Percentiles rank a stretch among this genome's conserved stretches.
These are phyloP conservation scores for Petunia secreta DNA, from an alignment of 257 asterid species.

Conservation along the genomic window DNA sequence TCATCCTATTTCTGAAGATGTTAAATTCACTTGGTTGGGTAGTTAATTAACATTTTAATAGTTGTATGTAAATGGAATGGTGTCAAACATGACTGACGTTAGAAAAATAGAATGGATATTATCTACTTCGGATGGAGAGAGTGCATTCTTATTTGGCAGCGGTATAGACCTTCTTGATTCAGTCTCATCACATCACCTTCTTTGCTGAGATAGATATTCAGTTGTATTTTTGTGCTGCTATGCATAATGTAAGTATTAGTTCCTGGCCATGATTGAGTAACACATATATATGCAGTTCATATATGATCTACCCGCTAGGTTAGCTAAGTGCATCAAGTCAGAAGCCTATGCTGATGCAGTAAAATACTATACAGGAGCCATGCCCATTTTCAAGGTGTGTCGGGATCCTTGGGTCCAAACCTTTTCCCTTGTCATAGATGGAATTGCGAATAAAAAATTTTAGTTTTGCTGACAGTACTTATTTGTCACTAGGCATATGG, in stretches of 20 bases:
- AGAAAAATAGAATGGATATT: background rate
- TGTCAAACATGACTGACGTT: background rate
- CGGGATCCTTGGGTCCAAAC: slow-evolving; percentile 17
- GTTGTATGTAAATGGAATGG: background rate
- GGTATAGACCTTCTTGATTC: background rate
- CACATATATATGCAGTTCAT: slow-evolving; percentile 73
- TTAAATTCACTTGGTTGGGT: background rate
- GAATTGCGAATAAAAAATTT: background rate
- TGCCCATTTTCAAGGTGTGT: slow-evolving; percentile 90
- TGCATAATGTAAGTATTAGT: slow-evolving; percentile 25
- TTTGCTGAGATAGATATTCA: background rate
- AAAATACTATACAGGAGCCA: slow-evolving; percentile 90
- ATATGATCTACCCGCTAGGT: slow-evolving; percentile 88
- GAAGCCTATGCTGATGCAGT: slow-evolving; percentile 98
- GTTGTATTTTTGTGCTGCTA: background rate
- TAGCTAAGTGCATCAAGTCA: slow-evolving; percentile 89
- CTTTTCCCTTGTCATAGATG: background rate
- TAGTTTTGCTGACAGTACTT: slow-evolving; percentile 23
- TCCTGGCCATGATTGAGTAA: slow-evolving; percentile 42
- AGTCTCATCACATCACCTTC: background rate
- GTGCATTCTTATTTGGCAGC: slow-evolving; percentile 11
- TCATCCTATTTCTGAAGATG: background rate
- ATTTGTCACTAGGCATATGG: slow-evolving; percentile 74
- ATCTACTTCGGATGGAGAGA: slow-evolving; percentile 5
- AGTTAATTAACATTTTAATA: background rate